Evolutionary conservation across 176 grass and related monocot genomes (phyloP), one percentile per base, ranked within the genome.

Genomic region (barley (Hordeum vulgare)): DNA sequence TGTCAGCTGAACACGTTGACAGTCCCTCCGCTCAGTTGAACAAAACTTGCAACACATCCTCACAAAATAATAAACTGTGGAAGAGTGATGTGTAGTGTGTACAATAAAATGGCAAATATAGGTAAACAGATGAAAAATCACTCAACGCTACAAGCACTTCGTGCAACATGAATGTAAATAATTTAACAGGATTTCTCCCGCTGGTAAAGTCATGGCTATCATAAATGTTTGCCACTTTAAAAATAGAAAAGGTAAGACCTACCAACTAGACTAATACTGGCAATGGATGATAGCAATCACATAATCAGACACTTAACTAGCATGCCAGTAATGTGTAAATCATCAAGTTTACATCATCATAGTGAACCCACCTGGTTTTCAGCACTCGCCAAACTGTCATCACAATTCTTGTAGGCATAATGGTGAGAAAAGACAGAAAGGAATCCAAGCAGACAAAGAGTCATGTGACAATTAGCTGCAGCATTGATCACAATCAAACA

Each of bases 11-110:
- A 82, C 93, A 95, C 23, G 73, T 81, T 82, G 96, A 95, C 83
- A 98, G 88, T 31, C 89, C 91, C 77, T 98, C 93, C 76, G 96
- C 96, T 53, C 93, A 98, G 59, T 98, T 95, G 69, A 98, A 94
- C 34, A 98, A 78, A 88, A 96, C 96, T 94, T 98, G 96, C 84
- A 98, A 82, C 27, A 98, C 91, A 75, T 98, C 96, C 86, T 98
- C 96, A 65, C 28, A 25, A 83, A 77, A 45, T 45, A 63, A 18
- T 81, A 53, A 77, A 58, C 27, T 65, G 34, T 34, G 57, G 54
- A 70, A 76, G 27, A 31, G 8, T 85, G 61, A 7, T 26, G 18
- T 18, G 11, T 28, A 29, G 7, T 21, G 18, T 23, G n/a, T 37
- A 29, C 39, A 70, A 61, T 17, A 24, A 62, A 78, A 58, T 71